Evolutionary conservation across 495 filamentous ascomycete species (phyloP).

Genomic region (Trichoderma asperelloides): DNA sequence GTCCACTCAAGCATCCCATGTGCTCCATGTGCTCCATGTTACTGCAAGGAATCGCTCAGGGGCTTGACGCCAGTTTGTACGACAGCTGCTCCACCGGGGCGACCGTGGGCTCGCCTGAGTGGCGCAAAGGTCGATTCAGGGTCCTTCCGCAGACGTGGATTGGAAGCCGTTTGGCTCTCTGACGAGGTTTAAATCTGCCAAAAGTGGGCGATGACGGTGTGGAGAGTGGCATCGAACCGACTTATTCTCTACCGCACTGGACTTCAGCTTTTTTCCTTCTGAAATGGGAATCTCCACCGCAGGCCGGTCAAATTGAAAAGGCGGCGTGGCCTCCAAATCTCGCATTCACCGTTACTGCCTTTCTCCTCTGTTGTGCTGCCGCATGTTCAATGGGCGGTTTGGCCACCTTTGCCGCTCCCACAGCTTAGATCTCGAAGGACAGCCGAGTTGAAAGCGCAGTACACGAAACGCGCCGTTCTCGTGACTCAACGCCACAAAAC

Average conservation of each 20-base stretch:
- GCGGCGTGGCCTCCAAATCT: constrained; percentile 1
- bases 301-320: neutral
- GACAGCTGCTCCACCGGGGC: neutral
- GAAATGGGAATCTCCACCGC: neutral
- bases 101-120: neutral
- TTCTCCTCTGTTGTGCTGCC: neutral
- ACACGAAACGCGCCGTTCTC: neutral
- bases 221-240: neutral
- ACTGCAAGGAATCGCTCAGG: constrained; percentile 3
- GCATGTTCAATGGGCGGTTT: neutral
- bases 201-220: neutral
- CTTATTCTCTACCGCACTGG: neutral
- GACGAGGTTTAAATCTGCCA: neutral
- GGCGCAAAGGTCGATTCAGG: neutral
- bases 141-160: neutral
- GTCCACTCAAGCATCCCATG: constrained; percentile 4
- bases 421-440: too few species aligned
- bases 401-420: neutral
- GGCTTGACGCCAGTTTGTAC: neutral
- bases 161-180: neutral
- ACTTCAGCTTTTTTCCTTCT: neutral
- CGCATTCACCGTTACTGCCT: neutral
- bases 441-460: too few species aligned
- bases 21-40: constrained; percentile 3
- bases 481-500: neutral